Evolutionary conservation across 2,329 filamentous ascomycete genomes (phyloP), one percentile per base, ranked within the genome.

Genomic region (Aspergillus sojae): DNA sequence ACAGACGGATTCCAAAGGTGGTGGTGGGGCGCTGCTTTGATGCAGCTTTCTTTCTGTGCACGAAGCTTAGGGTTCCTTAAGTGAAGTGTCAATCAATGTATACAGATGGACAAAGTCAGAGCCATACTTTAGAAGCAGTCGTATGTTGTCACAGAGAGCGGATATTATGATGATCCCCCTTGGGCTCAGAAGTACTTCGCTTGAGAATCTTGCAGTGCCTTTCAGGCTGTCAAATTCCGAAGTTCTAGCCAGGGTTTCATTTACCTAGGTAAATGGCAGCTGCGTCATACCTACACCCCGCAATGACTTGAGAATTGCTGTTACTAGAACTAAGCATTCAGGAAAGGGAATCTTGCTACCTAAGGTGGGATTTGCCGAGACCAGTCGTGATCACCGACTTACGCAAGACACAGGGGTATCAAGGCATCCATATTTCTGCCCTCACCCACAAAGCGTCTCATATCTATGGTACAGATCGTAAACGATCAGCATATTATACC

Each of bases 371-470:
- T 32, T 52, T 7, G 26, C 14, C 28, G 26, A 48, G 23, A 28
- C 28, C 30, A n/a, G 28, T 60, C 53, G 30, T 34, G 16, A 23
- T 21, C 57, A 9, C 12, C n/a, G 45, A 36, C 45, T 26, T 58
- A 55, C 52, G 52, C 52, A 39, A 39, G 32, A 55, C 34, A 36
- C n/a, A 9, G 16, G 19, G 32, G 30, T 23, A 36, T 26, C 32
- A 55, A 55, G 52, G 52, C 52, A 39, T 39, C 52, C 52, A 55
- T 55, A 55, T 55, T 55, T 39, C 34, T 26, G 34, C 52, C n/a
- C 21, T 14, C 36, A 55, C 3, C n/a, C 19, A 21, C 30, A 21
- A 14, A 21, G 9, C 50, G 23, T 53, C 50, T 3, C 12, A n/a
- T 36, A 39, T 23, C 9, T 21, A 36, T 36, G 52, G 34, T 36